Conservation (phyloP, 164 flowering plant genomes). For the Aristolochia fimbriata region DNA sequence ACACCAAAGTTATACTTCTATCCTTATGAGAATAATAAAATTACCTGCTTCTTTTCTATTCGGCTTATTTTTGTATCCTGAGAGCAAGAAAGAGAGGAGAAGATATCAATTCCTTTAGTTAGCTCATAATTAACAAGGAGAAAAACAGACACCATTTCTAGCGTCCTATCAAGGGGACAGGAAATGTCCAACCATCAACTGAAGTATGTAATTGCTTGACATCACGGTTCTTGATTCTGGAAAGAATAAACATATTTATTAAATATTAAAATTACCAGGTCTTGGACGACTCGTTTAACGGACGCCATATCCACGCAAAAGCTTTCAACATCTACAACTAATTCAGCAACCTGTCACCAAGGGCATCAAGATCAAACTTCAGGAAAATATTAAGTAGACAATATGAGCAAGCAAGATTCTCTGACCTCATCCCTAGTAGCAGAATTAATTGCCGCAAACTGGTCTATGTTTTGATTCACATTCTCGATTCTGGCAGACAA, state of each 20-base stretch:
- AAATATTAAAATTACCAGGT: conserved; percentile 31
- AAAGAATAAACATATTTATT: too few relatives aligned
- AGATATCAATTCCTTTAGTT: not conserved
- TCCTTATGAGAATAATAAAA: not conserved
- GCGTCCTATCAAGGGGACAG: not conserved
- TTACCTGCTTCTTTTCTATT: conserved; percentile 74
- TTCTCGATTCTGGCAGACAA: conserved; percentile 54
- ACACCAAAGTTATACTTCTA: too few relatives aligned
- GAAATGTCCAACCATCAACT: not conserved
- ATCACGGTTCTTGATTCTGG: too few relatives aligned
- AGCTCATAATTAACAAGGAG: too few relatives aligned
- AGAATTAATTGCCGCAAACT: conserved; percentile 29
- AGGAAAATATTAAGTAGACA: conserved; percentile 4
- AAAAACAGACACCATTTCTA: not conserved
- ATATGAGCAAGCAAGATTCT: not conserved
- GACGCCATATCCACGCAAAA: conserved; percentile 32
- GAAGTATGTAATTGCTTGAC: too few relatives aligned
- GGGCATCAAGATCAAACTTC: conserved; percentile 1
- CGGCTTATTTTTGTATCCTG: conserved; percentile 56
- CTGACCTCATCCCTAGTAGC: conserved; percentile 53
- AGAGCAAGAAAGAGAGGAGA: conserved; percentile 4
- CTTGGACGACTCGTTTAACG: conserved; percentile 41
- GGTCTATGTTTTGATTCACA: conserved; percentile 43
- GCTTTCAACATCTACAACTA: conserved; percentile 27
- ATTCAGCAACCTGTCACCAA: conserved; percentile 29